Conservation (phyloP, 768 basidiomycete genomes). For the Hygrocybe punicea region DNA sequence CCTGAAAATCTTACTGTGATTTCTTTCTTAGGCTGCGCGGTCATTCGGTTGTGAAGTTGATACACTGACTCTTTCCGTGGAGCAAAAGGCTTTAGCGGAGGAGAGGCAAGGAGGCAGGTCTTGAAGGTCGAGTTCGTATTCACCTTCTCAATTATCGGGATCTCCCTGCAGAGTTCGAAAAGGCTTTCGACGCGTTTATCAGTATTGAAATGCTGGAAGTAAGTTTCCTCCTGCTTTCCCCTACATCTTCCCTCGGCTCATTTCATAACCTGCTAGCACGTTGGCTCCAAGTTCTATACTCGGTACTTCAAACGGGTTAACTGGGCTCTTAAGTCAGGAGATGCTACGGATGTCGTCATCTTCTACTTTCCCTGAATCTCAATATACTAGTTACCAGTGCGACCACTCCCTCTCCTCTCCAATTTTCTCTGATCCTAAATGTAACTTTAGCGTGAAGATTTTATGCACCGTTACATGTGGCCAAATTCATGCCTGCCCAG, state of each 20-base stretch:
- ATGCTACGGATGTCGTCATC: conserved; percentile 66
- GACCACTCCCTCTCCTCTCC: conserved; percentile 25
- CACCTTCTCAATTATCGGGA: conserved; percentile 90
- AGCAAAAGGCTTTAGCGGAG: conserved; percentile 32
- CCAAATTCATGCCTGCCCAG: conserved; percentile 85
- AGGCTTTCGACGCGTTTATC: conserved; percentile 74
- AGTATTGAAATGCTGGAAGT: conserved; percentile 83
- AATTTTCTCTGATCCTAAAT: conserved; percentile 1
- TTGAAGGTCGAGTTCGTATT: conserved; percentile 69
- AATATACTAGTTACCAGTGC: conserved; percentile 68
- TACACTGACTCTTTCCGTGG: too few species aligned
- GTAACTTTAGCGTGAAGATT: conserved; percentile 62
- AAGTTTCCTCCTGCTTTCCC: conserved; percentile 11
- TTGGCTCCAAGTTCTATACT: conserved; percentile 56
- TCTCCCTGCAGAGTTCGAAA: conserved; percentile 76
- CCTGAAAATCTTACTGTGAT: too few species aligned
- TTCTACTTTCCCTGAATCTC: conserved; percentile 68
- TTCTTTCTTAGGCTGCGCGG: too few species aligned
- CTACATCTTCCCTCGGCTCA: conserved; percentile 38
- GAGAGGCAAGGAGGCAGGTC: conserved; percentile 67
- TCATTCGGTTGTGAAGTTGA: too few species aligned
- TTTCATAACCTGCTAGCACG: conserved; percentile 36
- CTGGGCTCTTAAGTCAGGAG: conserved; percentile 65
- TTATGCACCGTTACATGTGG: conserved; percentile 88
- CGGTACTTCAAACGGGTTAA: conserved; percentile 75